Conservation (phyloP, 257 asterid genomes). For the Ligustrum vulgare region DNA sequence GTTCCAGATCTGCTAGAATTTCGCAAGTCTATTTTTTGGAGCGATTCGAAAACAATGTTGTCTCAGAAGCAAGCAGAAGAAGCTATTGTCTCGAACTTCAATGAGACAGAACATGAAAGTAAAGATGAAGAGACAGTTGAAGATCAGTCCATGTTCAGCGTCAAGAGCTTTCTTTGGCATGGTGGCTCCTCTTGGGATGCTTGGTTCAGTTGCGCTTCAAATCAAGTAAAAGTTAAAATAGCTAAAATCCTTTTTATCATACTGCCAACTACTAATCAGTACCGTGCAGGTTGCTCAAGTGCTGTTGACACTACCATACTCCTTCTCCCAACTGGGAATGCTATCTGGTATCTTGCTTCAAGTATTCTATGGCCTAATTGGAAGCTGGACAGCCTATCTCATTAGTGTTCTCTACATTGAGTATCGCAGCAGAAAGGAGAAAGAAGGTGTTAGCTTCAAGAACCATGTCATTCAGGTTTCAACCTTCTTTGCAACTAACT, state of each 20-base stretch:
- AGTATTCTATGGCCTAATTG: conserved; percentile 77
- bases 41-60: conserved; percentile 53
- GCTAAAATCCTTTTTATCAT: not conserved
- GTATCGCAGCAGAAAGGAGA: conserved; percentile 83
- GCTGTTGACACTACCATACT: conserved; percentile 82
- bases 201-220: conserved; percentile 97
- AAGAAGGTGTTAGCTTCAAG: conserved; percentile 86
- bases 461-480: conserved; percentile 95
- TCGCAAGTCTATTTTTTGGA: not conserved
- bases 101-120: conserved; percentile 50
- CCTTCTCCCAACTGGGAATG: conserved; percentile 93
- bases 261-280: not conserved
- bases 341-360: conserved; percentile 76
- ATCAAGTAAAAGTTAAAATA: conserved; percentile 56
- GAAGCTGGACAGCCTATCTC: conserved; percentile 98
- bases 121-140: conserved; percentile 41
- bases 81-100: conserved; percentile 71
- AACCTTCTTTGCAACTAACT: not conserved
- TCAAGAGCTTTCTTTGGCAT: conserved; percentile 84
- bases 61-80: conserved; percentile 87
- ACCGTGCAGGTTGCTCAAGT: conserved; percentile 84
- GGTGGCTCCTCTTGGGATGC: conserved; percentile 99
- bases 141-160: conserved; percentile 56
- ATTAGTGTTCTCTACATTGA: conserved; percentile 88
- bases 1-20: conserved; percentile 21